A percentile compares a stretch with the other conserved stretches of the same genome.
phyloP scores from a whole-genome alignment of 768 basidiomycete species.

The Hemileccinum impolitum region DNA sequence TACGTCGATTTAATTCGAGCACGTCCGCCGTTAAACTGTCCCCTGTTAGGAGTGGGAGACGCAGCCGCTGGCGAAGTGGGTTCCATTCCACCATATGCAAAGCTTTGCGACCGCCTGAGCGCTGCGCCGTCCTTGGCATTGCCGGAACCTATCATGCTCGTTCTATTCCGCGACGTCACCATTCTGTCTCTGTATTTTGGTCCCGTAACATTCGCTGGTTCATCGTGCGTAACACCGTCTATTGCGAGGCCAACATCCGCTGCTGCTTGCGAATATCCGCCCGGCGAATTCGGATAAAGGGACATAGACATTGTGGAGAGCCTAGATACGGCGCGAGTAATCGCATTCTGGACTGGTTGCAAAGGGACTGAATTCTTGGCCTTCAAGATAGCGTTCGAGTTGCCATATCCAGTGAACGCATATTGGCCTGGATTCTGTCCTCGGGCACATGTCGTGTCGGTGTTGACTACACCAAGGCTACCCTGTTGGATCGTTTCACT shows the following conservation, averaged over 20 bases:
- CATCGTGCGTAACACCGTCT: constrained; percentile 39
- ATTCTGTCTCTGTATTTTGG: constrained; percentile 36
- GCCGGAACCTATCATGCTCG: constrained; percentile 20
- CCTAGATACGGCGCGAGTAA: constrained; percentile 39
- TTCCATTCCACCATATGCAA: constrained; percentile 56
- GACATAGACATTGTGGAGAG: constrained; percentile 44
- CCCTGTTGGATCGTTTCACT: constrained; percentile 10
- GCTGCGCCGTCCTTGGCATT: constrained; percentile 18
- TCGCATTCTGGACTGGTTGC: constrained; percentile 41
- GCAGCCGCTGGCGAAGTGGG: constrained; percentile 39
- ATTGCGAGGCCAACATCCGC: constrained; percentile 35
- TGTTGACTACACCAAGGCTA: constrained; percentile 4
- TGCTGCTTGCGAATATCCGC: constrained; percentile 20
- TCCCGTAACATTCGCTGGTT: constrained; percentile 33
- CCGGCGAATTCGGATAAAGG: constrained; percentile 45
- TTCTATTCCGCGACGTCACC: constrained; percentile 15
- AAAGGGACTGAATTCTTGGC: constrained; percentile 28
- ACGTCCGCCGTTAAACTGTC: constrained; percentile 46
- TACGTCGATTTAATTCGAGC: constrained; percentile 69
- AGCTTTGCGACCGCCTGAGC: constrained; percentile 32
- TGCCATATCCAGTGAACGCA: constrained; percentile 27
- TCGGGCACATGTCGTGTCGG: constrained; percentile 14
- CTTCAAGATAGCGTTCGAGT: constrained; percentile 18
- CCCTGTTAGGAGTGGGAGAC: constrained; percentile 22
- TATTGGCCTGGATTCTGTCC: constrained; percentile 13